phyloP scores from a whole-genome alignment of 768 basidiomycete species.

The Collybia nuda region DNA sequence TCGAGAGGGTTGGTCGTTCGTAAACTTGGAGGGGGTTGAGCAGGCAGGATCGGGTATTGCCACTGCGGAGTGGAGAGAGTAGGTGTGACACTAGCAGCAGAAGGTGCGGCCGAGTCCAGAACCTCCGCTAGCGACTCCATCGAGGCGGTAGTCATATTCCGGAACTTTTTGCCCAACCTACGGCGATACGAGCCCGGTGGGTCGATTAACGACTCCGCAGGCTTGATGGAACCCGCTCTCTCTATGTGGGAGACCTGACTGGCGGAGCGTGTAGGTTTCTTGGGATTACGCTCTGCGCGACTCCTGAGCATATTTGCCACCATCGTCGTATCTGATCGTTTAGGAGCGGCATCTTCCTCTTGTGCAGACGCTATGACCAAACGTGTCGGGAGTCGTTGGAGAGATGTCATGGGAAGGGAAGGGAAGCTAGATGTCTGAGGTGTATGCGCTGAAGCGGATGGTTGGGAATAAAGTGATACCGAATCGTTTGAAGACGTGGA shows the following conservation, averaged over 20 bases:
- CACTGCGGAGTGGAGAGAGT: not conserved
- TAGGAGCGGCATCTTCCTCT: not conserved
- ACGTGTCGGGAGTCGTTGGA: not conserved
- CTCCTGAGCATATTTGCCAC: slow-evolving; percentile 13
- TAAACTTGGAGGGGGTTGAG: not conserved
- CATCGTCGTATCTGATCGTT: slow-evolving; percentile 1
- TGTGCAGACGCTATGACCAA: not conserved
- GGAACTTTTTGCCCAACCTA: not conserved
- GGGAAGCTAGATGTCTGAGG: not conserved
- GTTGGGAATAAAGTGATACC: slow-evolving; percentile 15
- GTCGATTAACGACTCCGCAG: not conserved
- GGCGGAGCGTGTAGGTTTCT: slow-evolving; percentile 1
- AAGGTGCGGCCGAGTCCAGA: not conserved
- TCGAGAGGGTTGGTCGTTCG: no score
- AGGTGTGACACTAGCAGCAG: not conserved
- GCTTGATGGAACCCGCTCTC: slow-evolving; percentile 11
- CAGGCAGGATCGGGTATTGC: not conserved
- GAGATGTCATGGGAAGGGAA: not conserved
- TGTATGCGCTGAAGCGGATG: slow-evolving; percentile 1
- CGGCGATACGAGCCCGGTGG: not conserved
- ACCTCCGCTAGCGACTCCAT: not conserved
- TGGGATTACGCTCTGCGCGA: slow-evolving; percentile 12
- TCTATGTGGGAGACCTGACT: slow-evolving; percentile 12
- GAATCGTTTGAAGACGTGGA: slow-evolving; percentile 5
- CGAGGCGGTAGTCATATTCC: not conserved